Conservation (phyloP, 1,284 basidiomycete species). For the Sanghuangporus sanghuang region DNA sequence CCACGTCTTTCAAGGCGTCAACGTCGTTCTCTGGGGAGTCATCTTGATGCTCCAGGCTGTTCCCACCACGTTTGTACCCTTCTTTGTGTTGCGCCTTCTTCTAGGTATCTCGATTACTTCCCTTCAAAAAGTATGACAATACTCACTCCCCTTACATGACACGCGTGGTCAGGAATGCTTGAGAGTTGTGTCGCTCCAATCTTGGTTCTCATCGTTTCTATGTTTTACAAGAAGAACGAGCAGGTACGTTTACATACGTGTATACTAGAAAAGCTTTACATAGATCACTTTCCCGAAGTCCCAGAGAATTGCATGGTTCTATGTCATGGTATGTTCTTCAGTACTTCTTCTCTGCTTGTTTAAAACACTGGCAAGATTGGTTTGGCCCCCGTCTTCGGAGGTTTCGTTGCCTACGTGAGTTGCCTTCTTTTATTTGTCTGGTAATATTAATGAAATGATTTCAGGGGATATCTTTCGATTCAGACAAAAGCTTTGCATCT, state of each 20-base stretch:
- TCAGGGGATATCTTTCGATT: constrained; percentile 55
- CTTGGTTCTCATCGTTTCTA: constrained; percentile 57
- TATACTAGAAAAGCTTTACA: neutral
- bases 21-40: constrained; percentile 58
- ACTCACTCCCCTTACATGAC: neutral
- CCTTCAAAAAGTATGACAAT: too few species aligned
- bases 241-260: constrained; percentile 35
- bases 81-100: constrained; percentile 58
- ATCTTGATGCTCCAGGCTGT: constrained; percentile 60
- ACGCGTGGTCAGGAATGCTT: constrained; percentile 46
- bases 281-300: constrained; percentile 31
- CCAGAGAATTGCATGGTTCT: constrained; percentile 60
- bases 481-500: constrained; percentile 40
- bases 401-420: constrained; percentile 60
- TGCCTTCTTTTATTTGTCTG: too few species aligned
- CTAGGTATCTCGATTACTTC: constrained; percentile 37
- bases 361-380: constrained; percentile 39
- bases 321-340: constrained; percentile 47
- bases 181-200: constrained; percentile 61
- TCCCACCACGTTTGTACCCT: constrained; percentile 50
- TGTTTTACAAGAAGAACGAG: constrained; percentile 69
- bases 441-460: neutral
- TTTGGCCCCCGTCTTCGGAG: constrained; percentile 58
- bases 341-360: neutral
- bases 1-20: constrained; percentile 36